Evolutionary conservation across 805 yeast species (phyloP).

Genomic region (Candida dendrica): DNA sequence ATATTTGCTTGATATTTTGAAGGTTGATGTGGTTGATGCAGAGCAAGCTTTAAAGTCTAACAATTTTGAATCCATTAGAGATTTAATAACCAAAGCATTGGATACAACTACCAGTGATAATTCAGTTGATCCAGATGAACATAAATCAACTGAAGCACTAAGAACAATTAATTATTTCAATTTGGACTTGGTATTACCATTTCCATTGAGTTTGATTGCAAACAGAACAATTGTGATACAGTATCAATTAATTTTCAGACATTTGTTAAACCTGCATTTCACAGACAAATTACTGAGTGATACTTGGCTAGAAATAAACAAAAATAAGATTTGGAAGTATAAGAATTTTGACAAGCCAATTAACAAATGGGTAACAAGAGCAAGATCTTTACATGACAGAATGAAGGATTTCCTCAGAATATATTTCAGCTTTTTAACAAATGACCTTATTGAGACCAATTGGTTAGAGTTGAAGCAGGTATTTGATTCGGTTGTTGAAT

Average conservation of each 20-base stretch:
- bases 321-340: slow-evolving; percentile 62
- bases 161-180: slow-evolving; percentile 45
- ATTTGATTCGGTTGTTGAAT: slow-evolving; percentile 24
- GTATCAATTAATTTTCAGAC: slow-evolving; percentile 74
- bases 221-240: slow-evolving; percentile 66
- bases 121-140: neutral
- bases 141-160: slow-evolving; percentile 22
- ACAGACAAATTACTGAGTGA: slow-evolving; percentile 51
- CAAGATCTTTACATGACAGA: slow-evolving; percentile 45
- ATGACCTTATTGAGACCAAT: slow-evolving; percentile 51
- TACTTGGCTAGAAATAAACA: slow-evolving; percentile 66
- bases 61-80: slow-evolving; percentile 35
- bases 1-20: slow-evolving; percentile 44
- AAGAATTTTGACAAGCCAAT: slow-evolving; percentile 34
- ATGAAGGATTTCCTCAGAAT: slow-evolving; percentile 48
- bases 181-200: slow-evolving; percentile 63
- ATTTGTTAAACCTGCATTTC: slow-evolving; percentile 55
- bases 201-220: slow-evolving; percentile 75
- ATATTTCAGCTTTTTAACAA: slow-evolving; percentile 46
- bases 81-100: slow-evolving; percentile 36
- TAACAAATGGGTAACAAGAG: slow-evolving; percentile 44
- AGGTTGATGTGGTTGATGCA: slow-evolving; percentile 47
- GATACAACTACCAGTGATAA: slow-evolving; percentile 8
- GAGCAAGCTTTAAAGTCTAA: slow-evolving; percentile 40
- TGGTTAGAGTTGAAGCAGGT: slow-evolving; percentile 34